phyloP scores from a whole-genome alignment of 768 basidiomycete species.

The Collybia sp. region DNA sequence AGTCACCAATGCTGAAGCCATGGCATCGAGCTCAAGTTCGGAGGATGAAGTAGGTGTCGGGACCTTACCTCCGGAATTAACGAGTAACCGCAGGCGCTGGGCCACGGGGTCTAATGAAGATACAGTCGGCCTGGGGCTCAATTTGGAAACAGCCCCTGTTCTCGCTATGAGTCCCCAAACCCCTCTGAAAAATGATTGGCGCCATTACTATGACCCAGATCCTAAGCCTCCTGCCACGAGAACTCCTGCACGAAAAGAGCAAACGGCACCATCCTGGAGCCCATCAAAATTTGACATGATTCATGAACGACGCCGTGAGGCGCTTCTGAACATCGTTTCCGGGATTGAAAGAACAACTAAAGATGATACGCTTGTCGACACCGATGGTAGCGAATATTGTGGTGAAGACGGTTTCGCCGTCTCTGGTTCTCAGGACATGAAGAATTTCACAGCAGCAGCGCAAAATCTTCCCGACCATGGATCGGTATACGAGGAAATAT shows the following conservation, averaged over 20 bases:
- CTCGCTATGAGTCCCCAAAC: not conserved
- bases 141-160: not conserved
- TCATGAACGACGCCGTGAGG: conserved; percentile 25
- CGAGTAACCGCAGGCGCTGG: not conserved
- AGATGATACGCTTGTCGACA: conserved; percentile 4
- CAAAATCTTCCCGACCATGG: conserved; percentile 2
- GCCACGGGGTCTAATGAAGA: conserved; percentile 1
- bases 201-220: not conserved
- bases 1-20: conserved; percentile 38
- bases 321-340: conserved; percentile 30
- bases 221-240: not conserved
- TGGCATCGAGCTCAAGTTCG: conserved; percentile 36
- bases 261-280: not conserved
- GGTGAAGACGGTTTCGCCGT: conserved; percentile 31
- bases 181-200: conserved; percentile 17
- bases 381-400: conserved; percentile 24
- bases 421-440: conserved; percentile 20
- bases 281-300: conserved; percentile 6
- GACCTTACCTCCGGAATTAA: not conserved
- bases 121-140: conserved; percentile 9
- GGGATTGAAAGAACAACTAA: conserved; percentile 15
- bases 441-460: not conserved
- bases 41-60: conserved; percentile 26
- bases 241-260: not conserved
- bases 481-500: conserved; percentile 13